Percentiles rank a stretch among this genome's conserved stretches.
phyloP scores from a whole-genome alignment of 208 protist species.

The Leptomonas pyrrhocoris region DNA sequence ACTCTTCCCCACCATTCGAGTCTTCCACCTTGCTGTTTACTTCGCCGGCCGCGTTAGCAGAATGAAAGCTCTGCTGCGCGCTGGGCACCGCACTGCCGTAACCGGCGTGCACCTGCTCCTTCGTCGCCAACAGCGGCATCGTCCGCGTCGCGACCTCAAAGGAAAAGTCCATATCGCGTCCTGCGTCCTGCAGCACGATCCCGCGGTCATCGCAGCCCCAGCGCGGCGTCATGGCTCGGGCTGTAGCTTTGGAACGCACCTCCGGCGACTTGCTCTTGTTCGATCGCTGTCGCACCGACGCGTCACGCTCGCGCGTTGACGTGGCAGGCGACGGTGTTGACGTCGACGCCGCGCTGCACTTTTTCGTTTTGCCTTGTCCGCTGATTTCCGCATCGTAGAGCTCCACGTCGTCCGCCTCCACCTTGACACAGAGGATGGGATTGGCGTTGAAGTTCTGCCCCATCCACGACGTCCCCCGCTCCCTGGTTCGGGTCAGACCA shows the following conservation, averaged over 20 bases:
- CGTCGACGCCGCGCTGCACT: neutral
- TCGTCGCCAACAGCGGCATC: constrained; percentile 20
- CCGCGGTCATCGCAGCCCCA: constrained; percentile 28
- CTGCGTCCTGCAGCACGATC: constrained; percentile 12
- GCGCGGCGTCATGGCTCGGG: neutral
- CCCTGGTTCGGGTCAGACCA: neutral
- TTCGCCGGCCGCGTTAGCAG: neutral
- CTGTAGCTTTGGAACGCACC: neutral
- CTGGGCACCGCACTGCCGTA: neutral
- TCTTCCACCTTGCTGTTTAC: neutral
- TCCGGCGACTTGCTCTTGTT: neutral
- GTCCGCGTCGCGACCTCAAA: constrained; percentile 22
- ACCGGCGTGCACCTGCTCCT: constrained; percentile 12
- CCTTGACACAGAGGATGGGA: constrained; percentile 12
- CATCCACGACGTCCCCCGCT: constrained; percentile 6
- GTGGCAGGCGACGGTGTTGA: neutral
- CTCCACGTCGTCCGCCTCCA: constrained; percentile 25
- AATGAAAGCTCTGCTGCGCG: neutral
- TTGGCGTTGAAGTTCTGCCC: constrained; percentile 2
- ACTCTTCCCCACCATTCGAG: neutral
- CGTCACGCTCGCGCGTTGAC: neutral
- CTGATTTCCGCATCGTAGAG: neutral
- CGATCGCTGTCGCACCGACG: neutral
- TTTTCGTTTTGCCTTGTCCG: neutral
- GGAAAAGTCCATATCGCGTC: constrained; percentile 30